Base-by-base conservation (phyloP, 2,329 filamentous ascomycete species). In the Verruconis gallopava region DNA sequence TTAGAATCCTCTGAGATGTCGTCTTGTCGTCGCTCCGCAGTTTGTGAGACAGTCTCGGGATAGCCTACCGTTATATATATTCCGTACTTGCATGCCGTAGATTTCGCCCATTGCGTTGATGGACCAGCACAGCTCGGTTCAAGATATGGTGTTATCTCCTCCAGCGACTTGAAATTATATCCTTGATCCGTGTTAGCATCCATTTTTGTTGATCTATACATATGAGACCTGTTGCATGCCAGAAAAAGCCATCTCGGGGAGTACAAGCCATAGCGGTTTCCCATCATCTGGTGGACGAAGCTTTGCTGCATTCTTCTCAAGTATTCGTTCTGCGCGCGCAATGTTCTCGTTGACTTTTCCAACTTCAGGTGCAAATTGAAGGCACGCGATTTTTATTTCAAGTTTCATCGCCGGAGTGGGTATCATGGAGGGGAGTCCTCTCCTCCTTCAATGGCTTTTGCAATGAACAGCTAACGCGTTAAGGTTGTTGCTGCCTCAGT, bases 161-260 rank as follows among this genome's bases (percentile, higher is more conserved):
- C 63, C 2, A 84, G 57, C 0, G 77, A 81, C 33, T 72, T 70
- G 63, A 88, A 89, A 55, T 86, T 86, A 64, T 88, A 91, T 21
- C 84, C 81, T 75, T 54, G n/a, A 12, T 2, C 2, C 33, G 25
- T 33, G 4, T n/a, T 21, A 20, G 30, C 18, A 36, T 9, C 18
- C 18, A 14, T 19, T 11, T 36, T 6, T n/a, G 12, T 9, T 6
- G 33, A 36, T 21, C 21, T 12, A 37, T 43, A 22, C 13, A 36
- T n/a, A 34, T 5, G 6, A 37, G 21, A 34, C 3, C 40, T 18
- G 45, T 40, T 25, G 28, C 44, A 20, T 60, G 82, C 79, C 79
- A 44, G 75, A 71, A 53, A 89, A 85, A 1, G 83, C 80, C 56
- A 89, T 63, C 55, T 89, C 84, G 0, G 84, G 82, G 0, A 89